phyloP scores from a whole-genome alignment of 768 basidiomycete genomes.

The Boletellus ananiceps region DNA sequence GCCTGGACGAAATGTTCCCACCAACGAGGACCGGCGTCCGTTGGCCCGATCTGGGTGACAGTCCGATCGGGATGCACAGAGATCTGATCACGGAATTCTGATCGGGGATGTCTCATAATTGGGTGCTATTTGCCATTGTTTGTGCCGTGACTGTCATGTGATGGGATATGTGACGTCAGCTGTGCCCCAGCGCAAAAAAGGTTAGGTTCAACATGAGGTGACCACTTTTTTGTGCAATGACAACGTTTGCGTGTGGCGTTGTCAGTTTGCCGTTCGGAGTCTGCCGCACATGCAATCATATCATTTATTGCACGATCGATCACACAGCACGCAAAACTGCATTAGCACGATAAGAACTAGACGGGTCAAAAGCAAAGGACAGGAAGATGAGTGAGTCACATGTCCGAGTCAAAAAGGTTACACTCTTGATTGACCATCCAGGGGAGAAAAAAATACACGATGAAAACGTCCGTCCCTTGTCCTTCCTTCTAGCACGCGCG shows the following conservation, averaged over 20 bases:
- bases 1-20: constrained; percentile 12
- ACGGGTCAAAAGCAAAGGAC: constrained; percentile 1
- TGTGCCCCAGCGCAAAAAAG: constrained; percentile 6
- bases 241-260: constrained; percentile 25
- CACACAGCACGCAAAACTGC: constrained; percentile 7
- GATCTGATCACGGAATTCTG: constrained; percentile 36
- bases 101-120: constrained; percentile 26
- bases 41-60: not conserved
- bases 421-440: constrained; percentile 13
- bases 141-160: constrained; percentile 19
- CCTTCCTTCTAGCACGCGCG: too few species aligned
- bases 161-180: constrained; percentile 22
- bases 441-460: constrained; percentile 15
- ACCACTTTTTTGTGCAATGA: constrained; percentile 14
- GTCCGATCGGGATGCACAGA: constrained; percentile 13
- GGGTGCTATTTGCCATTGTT: constrained; percentile 14
- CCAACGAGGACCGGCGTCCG: constrained; percentile 17
- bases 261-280: constrained; percentile 17
- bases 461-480: too few species aligned
- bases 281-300: constrained; percentile 6
- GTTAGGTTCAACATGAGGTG: constrained; percentile 27
- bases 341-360: constrained; percentile 9
- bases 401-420: constrained; percentile 16
- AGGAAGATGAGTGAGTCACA: not conserved
- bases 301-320: too few species aligned